Evolutionary conservation across 2,329 filamentous ascomycete species (phyloP).

Genomic region (Xylariaceae sp.): DNA sequence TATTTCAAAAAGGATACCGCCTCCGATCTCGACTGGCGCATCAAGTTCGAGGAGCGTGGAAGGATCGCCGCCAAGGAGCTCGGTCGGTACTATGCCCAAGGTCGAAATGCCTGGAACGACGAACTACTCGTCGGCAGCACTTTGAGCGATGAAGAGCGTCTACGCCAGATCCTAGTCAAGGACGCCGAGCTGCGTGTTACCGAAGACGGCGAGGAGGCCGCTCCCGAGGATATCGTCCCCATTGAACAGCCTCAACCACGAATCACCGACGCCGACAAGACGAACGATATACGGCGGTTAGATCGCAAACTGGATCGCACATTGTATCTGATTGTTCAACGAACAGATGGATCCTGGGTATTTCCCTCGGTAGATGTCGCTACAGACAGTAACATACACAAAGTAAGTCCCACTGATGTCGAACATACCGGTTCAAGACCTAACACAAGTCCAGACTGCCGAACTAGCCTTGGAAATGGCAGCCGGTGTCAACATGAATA

Average conservation of each 20-base stretch:
- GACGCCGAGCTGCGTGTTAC: conserved; percentile 67
- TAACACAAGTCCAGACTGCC: conserved; percentile 60
- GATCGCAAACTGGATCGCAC: conserved; percentile 77
- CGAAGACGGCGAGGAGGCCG: conserved; percentile 57
- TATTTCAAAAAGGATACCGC: conserved; percentile 93
- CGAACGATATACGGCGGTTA: conserved; percentile 70
- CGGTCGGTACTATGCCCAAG: conserved; percentile 73
- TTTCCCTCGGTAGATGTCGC: conserved; percentile 73
- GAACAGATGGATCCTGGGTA: conserved; percentile 67
- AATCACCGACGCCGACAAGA: conserved; percentile 72
- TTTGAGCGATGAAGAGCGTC: conserved; percentile 58
- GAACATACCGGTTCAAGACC: conserved; percentile 5
- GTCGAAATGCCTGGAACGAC: conserved; percentile 79
- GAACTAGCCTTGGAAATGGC: conserved; percentile 72
- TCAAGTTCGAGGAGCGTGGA: conserved; percentile 71
- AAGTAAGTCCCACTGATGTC: conserved; percentile 54
- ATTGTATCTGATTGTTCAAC: conserved; percentile 81
- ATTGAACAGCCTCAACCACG: conserved; percentile 69
- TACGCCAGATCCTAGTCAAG: conserved; percentile 66
- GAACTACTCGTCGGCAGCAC: conserved; percentile 74
- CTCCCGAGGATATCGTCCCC: conserved; percentile 56
- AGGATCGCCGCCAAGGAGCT: conserved; percentile 78
- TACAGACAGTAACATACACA: conserved; percentile 71
- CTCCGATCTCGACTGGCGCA: conserved; percentile 81
- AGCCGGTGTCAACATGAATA: conserved; percentile 95